Conservation (phyloP, 352 stramenopile genomes). For the Phytophthora cajani region DNA sequence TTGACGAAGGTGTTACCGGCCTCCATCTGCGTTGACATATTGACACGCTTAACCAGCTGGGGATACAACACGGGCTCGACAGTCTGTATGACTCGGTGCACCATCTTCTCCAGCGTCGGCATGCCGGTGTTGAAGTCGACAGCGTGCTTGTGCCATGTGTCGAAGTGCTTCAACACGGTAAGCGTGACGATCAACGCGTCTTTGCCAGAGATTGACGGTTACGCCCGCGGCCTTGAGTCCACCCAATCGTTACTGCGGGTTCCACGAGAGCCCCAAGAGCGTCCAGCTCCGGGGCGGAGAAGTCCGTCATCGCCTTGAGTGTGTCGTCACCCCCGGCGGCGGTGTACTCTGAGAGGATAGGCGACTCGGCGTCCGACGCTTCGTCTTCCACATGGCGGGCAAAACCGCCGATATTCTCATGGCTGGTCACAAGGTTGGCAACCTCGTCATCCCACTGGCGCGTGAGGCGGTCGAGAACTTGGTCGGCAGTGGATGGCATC, state of each 20-base stretch:
- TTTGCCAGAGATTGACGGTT: background rate
- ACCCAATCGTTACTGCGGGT: background rate
- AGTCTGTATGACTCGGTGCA: background rate
- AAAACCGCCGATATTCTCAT: constrained; percentile 17
- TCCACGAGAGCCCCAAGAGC: background rate
- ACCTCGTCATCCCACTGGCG: constrained; percentile 10
- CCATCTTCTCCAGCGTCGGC: constrained; percentile 10
- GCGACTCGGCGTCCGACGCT: background rate
- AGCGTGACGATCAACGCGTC: background rate
- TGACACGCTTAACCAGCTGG: background rate
- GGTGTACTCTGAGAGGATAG: constrained; percentile 15
- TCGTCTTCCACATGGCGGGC: constrained; percentile 17
- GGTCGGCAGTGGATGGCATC: constrained; percentile 1
- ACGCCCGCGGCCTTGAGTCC: background rate
- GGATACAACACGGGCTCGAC: background rate
- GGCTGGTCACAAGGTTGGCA: constrained; percentile 14
- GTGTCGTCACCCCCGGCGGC: constrained; percentile 12
- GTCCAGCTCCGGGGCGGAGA: background rate
- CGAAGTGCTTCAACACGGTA: constrained; percentile 6
- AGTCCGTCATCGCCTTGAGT: background rate
- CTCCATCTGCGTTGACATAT: background rate
- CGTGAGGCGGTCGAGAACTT: constrained; percentile 10
- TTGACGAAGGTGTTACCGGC: background rate
- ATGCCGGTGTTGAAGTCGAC: background rate
- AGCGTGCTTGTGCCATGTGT: constrained; percentile 13